Evolutionary conservation across 2,329 filamentous ascomycete genomes (phyloP), one percentile per base, ranked within the genome.

Genomic region (Sporothrix brasiliensis): DNA sequence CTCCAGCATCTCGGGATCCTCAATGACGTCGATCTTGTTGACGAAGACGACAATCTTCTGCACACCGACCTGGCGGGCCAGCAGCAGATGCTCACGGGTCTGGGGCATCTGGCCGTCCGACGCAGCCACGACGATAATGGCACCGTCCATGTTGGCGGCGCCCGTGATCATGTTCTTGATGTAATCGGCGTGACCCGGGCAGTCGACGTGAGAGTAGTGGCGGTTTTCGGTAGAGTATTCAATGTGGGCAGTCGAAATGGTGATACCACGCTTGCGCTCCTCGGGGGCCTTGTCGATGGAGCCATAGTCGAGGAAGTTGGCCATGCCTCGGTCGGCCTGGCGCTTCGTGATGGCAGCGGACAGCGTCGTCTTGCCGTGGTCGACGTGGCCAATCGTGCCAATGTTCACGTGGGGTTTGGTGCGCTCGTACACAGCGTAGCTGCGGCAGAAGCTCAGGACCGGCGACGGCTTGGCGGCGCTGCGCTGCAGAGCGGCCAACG

Each of bases 141-240:
- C 94, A 78, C 95, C 95, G 78, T 99, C 95, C 95, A 99, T 99
- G 87, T 93, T 97, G 78, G 96, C 94, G 74, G 95, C 94, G 89
- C 95, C 95, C 76, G 95, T 99, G 82, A 99, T 99, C 95, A 99
- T 99, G 91, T 99, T 99, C 89, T 99, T 99, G 87, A 99, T 98
- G 88, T 99, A 99, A 93, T 99, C 95, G 83, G 95, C 95, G 91
- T 99, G 95, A 84, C 95, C 95, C 72, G 95, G 95, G 84, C 95
- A 99, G 88, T 99, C 95, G 86, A 99, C 95, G 88, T 99, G 95
- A 78, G 95, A 95, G 85, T 99, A 99, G 86, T 99, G 95, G 79
- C 95, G 91, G 80, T 86, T 87, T 0, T 97, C 92, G 81, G 95
- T 99, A 77, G 92, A 85, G 87, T 98, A 99, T 86, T 99, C 95